Conservation (phyloP, 352 stramenopile genomes). For the Phytophthora idaei region DNA sequence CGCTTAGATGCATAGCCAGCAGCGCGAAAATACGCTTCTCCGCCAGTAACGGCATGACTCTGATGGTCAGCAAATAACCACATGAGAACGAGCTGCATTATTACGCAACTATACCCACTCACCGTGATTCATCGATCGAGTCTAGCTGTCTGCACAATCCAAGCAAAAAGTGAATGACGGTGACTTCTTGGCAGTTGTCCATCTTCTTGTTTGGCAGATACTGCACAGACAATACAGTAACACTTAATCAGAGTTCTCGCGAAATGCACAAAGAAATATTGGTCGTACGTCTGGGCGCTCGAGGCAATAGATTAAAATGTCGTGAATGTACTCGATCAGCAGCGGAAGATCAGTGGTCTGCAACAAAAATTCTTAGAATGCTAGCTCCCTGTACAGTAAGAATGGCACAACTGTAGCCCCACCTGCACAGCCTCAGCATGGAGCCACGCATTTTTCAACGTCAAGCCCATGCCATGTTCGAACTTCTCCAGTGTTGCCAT, state of each 20-base stretch:
- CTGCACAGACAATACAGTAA: constrained; percentile 25
- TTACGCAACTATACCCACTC: background rate
- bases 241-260: too few relatives aligned
- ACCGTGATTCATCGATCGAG: constrained; percentile 84
- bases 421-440: constrained; percentile 90
- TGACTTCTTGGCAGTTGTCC: constrained; percentile 83
- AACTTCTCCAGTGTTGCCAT: constrained; percentile 84
- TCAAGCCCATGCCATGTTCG: constrained; percentile 87
- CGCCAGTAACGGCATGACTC: constrained; percentile 85
- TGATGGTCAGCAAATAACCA: constrained; percentile 19
- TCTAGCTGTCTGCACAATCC: constrained; percentile 86
- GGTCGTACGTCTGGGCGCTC: constrained; percentile 60
- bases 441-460: constrained; percentile 90
- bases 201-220: constrained; percentile 78
- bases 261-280: too few relatives aligned
- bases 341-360: constrained; percentile 91
- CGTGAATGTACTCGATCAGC: constrained; percentile 88
- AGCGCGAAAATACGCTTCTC: constrained; percentile 83
- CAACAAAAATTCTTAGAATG: background rate
- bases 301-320: constrained; percentile 81
- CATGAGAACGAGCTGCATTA: background rate
- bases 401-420: background rate
- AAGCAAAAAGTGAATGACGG: constrained; percentile 88
- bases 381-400: constrained; percentile 1
- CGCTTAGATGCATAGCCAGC: constrained; percentile 79